These are phyloP conservation scores for Rhizopogon vesiculosus DNA, from an alignment of 768 basidiomycete genomes.

Conservation along the genomic window DNA sequence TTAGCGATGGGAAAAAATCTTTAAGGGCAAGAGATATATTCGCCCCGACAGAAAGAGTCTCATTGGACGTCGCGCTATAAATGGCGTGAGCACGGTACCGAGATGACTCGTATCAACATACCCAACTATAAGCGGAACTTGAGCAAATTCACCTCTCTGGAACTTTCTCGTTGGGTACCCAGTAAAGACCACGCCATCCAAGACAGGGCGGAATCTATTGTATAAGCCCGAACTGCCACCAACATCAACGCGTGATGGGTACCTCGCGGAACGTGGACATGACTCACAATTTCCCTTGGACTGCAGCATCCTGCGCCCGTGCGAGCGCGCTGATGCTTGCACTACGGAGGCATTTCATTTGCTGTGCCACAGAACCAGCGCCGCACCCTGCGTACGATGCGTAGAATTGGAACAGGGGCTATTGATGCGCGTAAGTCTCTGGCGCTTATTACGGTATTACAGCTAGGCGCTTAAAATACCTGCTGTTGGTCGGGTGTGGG, in stretches of 20 bases:
- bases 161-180: constrained; percentile 47
- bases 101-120: constrained; percentile 20
- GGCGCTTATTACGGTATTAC: neutral
- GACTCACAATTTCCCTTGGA: constrained; percentile 37
- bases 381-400: constrained; percentile 47
- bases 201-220: constrained; percentile 45
- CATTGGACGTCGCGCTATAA: constrained; percentile 53
- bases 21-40: constrained; percentile 34
- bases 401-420: constrained; percentile 53
- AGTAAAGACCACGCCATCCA: constrained; percentile 49
- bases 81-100: neutral
- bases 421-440: neutral
- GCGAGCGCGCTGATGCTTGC: constrained; percentile 49
- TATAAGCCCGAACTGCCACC: constrained; percentile 35
- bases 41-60: constrained; percentile 43
- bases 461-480: constrained; percentile 28
- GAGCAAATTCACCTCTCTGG: constrained; percentile 37
- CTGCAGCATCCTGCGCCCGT: constrained; percentile 47
- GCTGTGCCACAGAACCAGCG: constrained; percentile 24
- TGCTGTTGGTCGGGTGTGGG: constrained; percentile 47
- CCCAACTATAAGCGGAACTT: constrained; percentile 60
- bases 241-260: constrained; percentile 1
- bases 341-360: constrained; percentile 44
- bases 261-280: neutral
- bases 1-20: constrained; percentile 41